Base-by-base conservation (phyloP, 2,329 filamentous ascomycete species). In the Tothia fuscella region DNA sequence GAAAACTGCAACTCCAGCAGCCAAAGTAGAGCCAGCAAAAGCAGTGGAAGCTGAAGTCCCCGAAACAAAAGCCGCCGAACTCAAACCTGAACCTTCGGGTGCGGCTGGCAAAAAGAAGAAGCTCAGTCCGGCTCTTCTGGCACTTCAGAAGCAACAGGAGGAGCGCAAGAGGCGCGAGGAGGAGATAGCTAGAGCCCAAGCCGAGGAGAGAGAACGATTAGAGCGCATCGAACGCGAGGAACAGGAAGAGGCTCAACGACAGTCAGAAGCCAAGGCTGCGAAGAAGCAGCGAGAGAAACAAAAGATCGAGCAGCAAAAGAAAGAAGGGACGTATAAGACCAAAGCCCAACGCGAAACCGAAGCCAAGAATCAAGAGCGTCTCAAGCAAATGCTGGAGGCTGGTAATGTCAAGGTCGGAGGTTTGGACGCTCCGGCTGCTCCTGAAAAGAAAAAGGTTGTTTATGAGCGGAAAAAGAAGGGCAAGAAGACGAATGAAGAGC, bases 201-300 rank as follows among this genome's bases (percentile, higher is more conserved):
- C 73, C 5, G 81, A 84, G 53, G 78, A 83, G 50, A 76, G 74
- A 58, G 73, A 71, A 9, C 69, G 71, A 14, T 58, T 77, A 21
- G 80, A 78, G 51, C 81, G 82, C 51, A 70, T 80, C 46, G 78
- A 84, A 57, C 68, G 70, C 36, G 59, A 63, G 41, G 72, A 71
- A 29, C 75, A 69, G 6, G 85, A 89, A 58, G 83, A 88, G 53
- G 59, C 65, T 44, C 77, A 78, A 63, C 72, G 70, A 44, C 78
- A 68, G 49, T 82, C 84, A 53, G 85, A 89, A 55, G 76, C 78
- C 39, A 84, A 76, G 61, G 77, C 78, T 2, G 63, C 77, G 32
- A 89, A 83, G 71, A 91, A 89, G 69, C 82, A 86, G 54, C 86
- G 76, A 57, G 85, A 93, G 54, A 89, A 83, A 68, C 82, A 88